Evolutionary conservation across 345 rosid genomes (phyloP), one percentile per base, ranked within the genome.

Genomic region (Boechera stricta): DNA sequence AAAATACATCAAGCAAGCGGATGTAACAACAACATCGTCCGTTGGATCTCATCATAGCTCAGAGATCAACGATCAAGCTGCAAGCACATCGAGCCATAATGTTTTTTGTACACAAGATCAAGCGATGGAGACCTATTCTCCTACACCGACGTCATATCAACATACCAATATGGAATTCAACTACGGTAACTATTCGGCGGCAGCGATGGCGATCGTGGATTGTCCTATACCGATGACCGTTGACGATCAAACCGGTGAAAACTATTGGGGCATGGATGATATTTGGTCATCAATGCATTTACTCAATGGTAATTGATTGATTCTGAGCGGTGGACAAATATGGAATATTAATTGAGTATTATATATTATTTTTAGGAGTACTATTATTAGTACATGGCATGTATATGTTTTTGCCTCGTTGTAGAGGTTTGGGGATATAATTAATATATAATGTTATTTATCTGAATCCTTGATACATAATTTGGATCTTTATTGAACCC

Each of bases 231-330:
- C 77, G 3, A 64, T 71, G 73, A 69, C 48, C 5, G 67, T 75
- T 42, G 77, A 74, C 36, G 79, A 80, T 75, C 91, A 90, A 44
- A 57, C 87, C 4, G 82, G 64, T 48, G 97, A 90, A 47, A 83
- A 71, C 73, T 90, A 83, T 75, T 94, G 98, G 98, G 88, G 82
- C 81, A 83, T 90, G 84, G 98, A 94, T 79, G 97, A 94, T 78
- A 69, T 94, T 55, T 92, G 98, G 98, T 79, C 82, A 70, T 79
- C 78, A 65, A 87, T 92, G 91, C 90, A 92, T 28, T 60, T 92
- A 59, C 84, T 87, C n/a, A 89, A 84, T 70, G 87, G 80, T 72
- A 72, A 80, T 47, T 80, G 64, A 76, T 32, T 41, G 11, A 59
- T 57, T 2, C 24, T 32, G 56, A 32, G 18, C 21, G 53, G 16